Evolutionary conservation across 164 flowering plant genomes (phyloP).

Genomic region (Nymphaea thermarum): DNA sequence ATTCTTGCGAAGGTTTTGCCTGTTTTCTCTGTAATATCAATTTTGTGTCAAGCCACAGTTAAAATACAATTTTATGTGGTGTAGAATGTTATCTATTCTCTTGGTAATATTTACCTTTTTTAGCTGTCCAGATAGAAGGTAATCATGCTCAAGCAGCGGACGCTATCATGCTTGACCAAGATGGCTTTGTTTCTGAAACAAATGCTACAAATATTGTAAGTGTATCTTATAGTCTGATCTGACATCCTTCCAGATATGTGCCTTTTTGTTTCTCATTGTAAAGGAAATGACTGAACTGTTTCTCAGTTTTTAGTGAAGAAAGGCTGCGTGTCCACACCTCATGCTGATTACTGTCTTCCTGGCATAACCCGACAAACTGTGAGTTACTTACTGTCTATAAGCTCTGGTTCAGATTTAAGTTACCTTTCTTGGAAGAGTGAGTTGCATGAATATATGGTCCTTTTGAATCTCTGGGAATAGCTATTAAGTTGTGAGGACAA

Average conservation of each 20-base stretch:
- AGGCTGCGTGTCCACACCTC: conserved; percentile 83
- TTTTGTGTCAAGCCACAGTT: background rate
- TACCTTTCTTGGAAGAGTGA: no score
- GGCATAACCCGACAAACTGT: conserved; percentile 92
- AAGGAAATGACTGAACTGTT: background rate
- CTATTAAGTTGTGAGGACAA: no score
- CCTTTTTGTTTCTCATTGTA: background rate
- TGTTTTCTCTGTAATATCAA: background rate
- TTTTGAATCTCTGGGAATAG: no score
- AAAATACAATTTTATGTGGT: background rate
- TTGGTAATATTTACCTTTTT: background rate
- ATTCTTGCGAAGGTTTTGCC: conserved; percentile 73
- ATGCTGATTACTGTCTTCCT: conserved; percentile 95
- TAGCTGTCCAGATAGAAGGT: conserved; percentile 64
- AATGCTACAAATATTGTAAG: conserved; percentile 95
- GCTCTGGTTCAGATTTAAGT: no score
- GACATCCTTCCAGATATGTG: background rate
- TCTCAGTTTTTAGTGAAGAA: conserved; percentile 89
- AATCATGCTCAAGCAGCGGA: conserved; percentile 80
- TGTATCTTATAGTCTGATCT: background rate
- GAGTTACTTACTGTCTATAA: conserved; percentile 23
- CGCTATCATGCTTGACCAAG: conserved; percentile 96
- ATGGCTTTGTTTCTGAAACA: conserved; percentile 98
- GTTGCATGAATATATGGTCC: no score
- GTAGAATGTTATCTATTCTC: background rate